These are phyloP conservation scores for Komagataella pseudopastoris DNA, from an alignment of 805 yeast species.

Conservation along the genomic window DNA sequence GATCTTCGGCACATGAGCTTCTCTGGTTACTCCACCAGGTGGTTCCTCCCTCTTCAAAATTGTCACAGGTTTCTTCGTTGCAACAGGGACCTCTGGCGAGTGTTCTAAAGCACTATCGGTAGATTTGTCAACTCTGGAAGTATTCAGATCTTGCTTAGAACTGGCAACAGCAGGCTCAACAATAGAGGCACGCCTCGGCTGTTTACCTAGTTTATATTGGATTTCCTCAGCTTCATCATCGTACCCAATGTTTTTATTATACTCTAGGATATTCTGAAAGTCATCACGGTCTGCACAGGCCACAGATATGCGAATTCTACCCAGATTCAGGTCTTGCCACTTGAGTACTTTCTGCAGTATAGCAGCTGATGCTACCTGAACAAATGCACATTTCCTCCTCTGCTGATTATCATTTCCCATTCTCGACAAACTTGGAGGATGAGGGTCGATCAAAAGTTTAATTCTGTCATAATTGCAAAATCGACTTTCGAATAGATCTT, in stretches of 20 bases:
- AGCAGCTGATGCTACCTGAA: slow-evolving; percentile 35
- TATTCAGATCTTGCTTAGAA: neutral
- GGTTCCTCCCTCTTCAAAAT: neutral
- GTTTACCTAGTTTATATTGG: neutral
- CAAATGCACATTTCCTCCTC: slow-evolving; percentile 48
- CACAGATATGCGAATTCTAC: slow-evolving; percentile 19
- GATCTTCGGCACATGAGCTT: slow-evolving; percentile 22
- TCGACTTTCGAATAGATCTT: slow-evolving; percentile 50
- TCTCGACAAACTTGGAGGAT: slow-evolving; percentile 11
- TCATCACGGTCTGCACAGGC: slow-evolving; percentile 23
- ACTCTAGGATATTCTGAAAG: slow-evolving; percentile 19
- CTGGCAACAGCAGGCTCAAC: neutral
- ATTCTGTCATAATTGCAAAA: slow-evolving; percentile 44
- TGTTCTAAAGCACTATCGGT: neutral
- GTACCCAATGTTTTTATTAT: slow-evolving; percentile 13
- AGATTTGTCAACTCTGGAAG: neutral
- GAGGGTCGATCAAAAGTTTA: slow-evolving; percentile 33
- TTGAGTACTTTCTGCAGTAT: slow-evolving; percentile 46
- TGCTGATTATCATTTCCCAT: slow-evolving; percentile 26
- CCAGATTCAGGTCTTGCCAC: slow-evolving; percentile 41
- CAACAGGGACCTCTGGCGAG: neutral
- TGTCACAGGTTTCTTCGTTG: neutral
- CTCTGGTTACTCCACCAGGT: neutral
- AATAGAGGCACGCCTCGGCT: neutral
- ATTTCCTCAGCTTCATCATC: slow-evolving; percentile 9